Conservation (phyloP, 345 rosid species). For the Sonneratia caseolaris region DNA sequence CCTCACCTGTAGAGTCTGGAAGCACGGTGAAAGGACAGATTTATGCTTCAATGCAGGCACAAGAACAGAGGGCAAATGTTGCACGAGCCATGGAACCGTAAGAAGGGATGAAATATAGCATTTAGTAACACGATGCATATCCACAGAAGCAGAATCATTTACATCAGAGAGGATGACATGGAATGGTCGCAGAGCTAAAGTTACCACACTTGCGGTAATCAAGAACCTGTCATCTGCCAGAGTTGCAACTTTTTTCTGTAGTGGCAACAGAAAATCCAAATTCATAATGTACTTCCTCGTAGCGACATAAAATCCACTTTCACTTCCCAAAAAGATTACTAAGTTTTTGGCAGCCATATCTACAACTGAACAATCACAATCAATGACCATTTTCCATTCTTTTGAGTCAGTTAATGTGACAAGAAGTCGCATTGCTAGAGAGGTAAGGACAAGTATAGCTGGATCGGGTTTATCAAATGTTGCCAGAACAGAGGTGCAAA, state of each 20-base stretch:
- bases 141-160: conserved; percentile 18
- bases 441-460: conserved; percentile 33
- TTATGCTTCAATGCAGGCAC: conserved; percentile 78
- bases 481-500: conserved; percentile 55
- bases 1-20: conserved; percentile 65
- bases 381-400: conserved; percentile 48
- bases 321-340: conserved; percentile 51
- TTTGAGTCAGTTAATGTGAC: conserved; percentile 66
- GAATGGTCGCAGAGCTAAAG: conserved; percentile 80
- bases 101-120: conserved; percentile 52
- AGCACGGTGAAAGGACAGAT: conserved; percentile 56
- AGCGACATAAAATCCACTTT: conserved; percentile 61
- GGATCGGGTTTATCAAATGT: conserved; percentile 35
- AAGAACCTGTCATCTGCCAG: conserved; percentile 57
- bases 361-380: conserved; percentile 32
- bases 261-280: conserved; percentile 22
- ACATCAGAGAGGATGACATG: conserved; percentile 26
- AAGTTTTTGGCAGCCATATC: conserved; percentile 47
- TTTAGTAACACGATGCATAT: conserved; percentile 30
- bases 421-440: conserved; percentile 56
- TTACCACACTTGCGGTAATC: conserved; percentile 70
- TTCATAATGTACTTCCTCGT: conserved; percentile 49
- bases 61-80: conserved; percentile 65
- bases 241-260: conserved; percentile 19
- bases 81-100: conserved; percentile 66